Base-by-base conservation (phyloP, 2,329 filamentous ascomycete species). In the Bretziella fagacearum region DNA sequence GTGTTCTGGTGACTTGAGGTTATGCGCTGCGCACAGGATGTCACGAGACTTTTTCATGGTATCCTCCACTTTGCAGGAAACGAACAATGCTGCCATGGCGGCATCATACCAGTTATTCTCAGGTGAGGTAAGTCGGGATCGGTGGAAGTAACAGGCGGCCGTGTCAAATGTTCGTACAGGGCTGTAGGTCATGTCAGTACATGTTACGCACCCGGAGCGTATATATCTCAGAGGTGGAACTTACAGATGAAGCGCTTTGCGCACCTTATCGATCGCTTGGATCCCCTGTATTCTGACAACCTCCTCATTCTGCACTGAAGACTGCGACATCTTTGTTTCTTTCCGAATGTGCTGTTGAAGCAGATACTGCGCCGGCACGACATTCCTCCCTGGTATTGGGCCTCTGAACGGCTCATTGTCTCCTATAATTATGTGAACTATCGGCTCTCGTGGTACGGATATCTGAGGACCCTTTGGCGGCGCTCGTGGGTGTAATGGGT, bases 61-160 rank as follows among this genome's bases (percentile, higher is more conserved):
- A 61, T 98, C 91, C 62, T 98, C 91, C 39, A 93, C 86, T 65
- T 98, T 98, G 69, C 89, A 96, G 2, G 87, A 87, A 2, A 87
- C 83, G 57, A 96, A 89, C 6, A 98, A 67, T 20, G 85, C 81
- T 1, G 91, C 85, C 5, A 91, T 75, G 0, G 89, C 85, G 1
- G 85, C 87, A 59, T 96, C 89, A 61, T 84, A 63, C 53, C 79
- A 86, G 60, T 82, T 83, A 62, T 93, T 94, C 57, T 87, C 84
- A n/a, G 79, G 73, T 57, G 93, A 86, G 39, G 81, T 75, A 45
- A 96, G 71, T 26, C 89, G 79, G 60, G 95, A 95, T 55, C 86
- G 86, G 67, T 96, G 89, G 59, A 87, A 98, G 60, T 94, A 94
- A 13, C 83, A 79, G 53, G 81, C 85, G 1, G 91, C 91, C 0